Base-by-base conservation (phyloP, 2,329 filamentous ascomycete genomes). In the Epichloe aotearoae region DNA sequence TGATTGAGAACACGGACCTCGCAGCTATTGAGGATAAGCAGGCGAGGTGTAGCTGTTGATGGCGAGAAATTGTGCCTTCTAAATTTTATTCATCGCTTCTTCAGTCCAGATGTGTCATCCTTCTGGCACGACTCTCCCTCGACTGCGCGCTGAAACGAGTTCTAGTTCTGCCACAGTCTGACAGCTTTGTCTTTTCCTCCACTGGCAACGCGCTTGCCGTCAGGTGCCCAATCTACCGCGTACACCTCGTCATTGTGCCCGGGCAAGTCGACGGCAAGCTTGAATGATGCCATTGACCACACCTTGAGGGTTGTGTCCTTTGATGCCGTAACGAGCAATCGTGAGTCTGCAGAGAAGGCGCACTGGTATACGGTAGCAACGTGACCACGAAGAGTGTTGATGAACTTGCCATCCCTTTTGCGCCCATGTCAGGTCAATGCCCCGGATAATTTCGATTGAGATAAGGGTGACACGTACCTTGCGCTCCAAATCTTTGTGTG, bases 221-320 rank as follows among this genome's bases (percentile, higher is more conserved):
- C 90, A 0, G 88, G 84, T 58, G 86, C 90, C 93, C 91, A 97
- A 65, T 97, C 91, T 12, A 96, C 83, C 0, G 90, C 88, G 66
- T 90, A 96, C 0, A 96, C 90, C 65, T 96, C 88, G 61, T 95
- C 91, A 64, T 87, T 80, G 65, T 97, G 91, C 0, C 91, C 89
- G 0, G 90, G 88, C 44, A 97, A 72, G 70, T 96, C 90, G 46
- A 72, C 71, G 3, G 82, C 79, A 52, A 98, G 70, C 68, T 94
- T 95, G 47, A 84, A 86, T 2, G 85, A 88, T 54, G 84, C 76
- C 64, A 95, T 86, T 61, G 94, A 89, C 90, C 91, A 98, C 5
- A 94, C 86, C 64, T 95, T 97, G 46, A 97, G 70, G 0, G 93
- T 97, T 2, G 88, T 93, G 64, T 97, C 93, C 65, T 95, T 95